Evolutionary conservation across 1,139 yeast species (phyloP), one percentile per base, ranked within the genome.

Genomic region (Debaryomyces sp.): DNA sequence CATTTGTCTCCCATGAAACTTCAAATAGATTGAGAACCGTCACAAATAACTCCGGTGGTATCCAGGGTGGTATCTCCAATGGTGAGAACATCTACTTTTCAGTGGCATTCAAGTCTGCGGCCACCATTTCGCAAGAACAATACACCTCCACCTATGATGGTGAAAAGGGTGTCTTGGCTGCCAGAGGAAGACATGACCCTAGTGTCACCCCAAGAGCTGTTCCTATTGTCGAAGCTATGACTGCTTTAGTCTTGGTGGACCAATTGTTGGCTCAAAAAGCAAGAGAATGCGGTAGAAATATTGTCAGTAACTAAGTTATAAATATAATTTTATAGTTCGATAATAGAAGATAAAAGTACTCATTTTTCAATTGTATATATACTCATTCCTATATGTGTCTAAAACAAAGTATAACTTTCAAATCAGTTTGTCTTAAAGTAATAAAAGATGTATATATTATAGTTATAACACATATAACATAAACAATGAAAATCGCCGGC

Each of bases 151-250:
- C 94, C 43, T 94, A 92, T 71, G 92, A 87, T 26, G 99, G 99
- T 59, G 77, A 78, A 54, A 81, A 75, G 41, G 99, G 99, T 62
- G 83, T 87, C 15, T 80, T 94, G 55, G 96, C 96, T 47, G 97
- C 99, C 36, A 85, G 94, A 67, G 99, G 99, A 52, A 87, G 99
- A 77, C 99, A 94, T 64, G 99, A 94, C 67, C 99, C 99, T 27
- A 90, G 94, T 63, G 99, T 94, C 48, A 96, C 96, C 12, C 99
- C 99, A 55, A 85, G 99, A 70, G 99, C 99, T 27, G 92, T 94
- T 50, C 99, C 99, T 45, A 94, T 94, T 63, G 98, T 94, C 41
- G 99, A 94, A 73, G 90, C 99, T 41, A 94, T 94, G 99, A 82
- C 98, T 48, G 96, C 98, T 7, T 77, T 95, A 58, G 97, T 90